Conservation (phyloP, 225 moss, liverwort and hornwort genomes). For the Pseudisothecium myosuroides region DNA sequence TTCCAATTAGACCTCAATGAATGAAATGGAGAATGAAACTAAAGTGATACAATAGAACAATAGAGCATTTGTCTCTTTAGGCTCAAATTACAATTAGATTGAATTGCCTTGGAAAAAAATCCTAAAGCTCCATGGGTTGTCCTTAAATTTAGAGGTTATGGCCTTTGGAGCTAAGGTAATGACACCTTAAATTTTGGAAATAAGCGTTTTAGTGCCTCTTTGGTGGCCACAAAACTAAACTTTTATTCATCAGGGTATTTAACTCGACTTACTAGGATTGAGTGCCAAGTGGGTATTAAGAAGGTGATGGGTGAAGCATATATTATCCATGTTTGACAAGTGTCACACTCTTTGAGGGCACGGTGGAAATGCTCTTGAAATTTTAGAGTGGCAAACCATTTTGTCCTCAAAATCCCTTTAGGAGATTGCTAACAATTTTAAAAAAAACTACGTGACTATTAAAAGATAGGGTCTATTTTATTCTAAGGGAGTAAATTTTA, state of each 20-base stretch:
- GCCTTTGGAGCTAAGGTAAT: not conserved
- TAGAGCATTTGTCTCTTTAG: no score
- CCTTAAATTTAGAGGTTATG: not conserved
- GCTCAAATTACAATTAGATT: no score
- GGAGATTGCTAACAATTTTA: no score
- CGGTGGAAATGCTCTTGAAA: not conserved
- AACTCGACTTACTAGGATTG: not conserved
- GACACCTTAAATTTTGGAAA: not conserved
- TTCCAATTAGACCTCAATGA: not conserved
- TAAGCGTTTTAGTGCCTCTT: rapidly evolving
- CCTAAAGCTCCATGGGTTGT: rapidly evolving
- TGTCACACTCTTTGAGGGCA: not conserved
- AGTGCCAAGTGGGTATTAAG: not conserved
- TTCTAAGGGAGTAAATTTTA: no score
- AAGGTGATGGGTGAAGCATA: rapidly evolving
- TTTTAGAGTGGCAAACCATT: not conserved
- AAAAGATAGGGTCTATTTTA: no score
- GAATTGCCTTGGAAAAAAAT: not conserved
- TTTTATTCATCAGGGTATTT: not conserved
- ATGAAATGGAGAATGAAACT: not conserved
- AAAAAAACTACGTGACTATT: no score
- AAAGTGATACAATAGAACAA: not conserved
- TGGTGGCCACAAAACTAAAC: not conserved
- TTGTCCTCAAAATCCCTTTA: rapidly evolving
- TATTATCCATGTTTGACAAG: not conserved